These are phyloP conservation scores for Quercus tomentella DNA, from an alignment of 331 rosid species.

Conservation along the genomic window DNA sequence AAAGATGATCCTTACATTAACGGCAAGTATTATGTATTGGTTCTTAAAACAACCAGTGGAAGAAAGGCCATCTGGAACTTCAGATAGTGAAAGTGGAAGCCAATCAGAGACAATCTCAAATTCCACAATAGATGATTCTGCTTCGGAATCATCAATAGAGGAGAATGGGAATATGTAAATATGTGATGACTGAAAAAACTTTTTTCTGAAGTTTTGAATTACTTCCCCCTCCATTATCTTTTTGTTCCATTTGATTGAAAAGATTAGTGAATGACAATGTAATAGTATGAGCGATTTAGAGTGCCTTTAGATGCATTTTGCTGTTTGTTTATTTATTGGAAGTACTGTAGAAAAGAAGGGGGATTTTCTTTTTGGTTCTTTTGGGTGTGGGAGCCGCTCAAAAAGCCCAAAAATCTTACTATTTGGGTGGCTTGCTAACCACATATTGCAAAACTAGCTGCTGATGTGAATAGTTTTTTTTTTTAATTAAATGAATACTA, in stretches of 20 bases:
- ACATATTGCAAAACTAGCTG: no score
- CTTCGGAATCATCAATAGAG: slow-evolving; percentile 88
- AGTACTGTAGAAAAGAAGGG: no score
- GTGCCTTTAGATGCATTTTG: no score
- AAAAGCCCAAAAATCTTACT: no score
- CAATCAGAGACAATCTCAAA: slow-evolving; percentile 73
- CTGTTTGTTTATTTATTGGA: no score
- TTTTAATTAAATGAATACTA: no score
- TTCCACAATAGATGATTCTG: slow-evolving; percentile 84
- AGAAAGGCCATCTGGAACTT: slow-evolving; percentile 50
- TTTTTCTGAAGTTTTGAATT: slow-evolving; percentile 31
- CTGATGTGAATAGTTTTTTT: no score
- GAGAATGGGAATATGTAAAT: slow-evolving; percentile 67
- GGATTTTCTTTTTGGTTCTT: no score
- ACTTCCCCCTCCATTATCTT: slow-evolving; percentile 4
- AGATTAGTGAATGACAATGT: slow-evolving; percentile 34
- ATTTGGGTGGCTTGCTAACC: no score
- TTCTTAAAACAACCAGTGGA: slow-evolving; percentile 75
- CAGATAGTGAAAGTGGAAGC: slow-evolving; percentile 85
- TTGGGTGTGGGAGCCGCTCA: no score
- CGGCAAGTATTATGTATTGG: slow-evolving; percentile 96
- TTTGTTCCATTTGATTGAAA: slow-evolving; percentile 40
- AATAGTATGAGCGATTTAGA: background rate
- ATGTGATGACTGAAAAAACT: slow-evolving; percentile 21
- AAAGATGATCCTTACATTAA: slow-evolving; percentile 94